A percentile compares a stretch with the other conserved stretches of the same genome.
These are phyloP conservation scores for Panaeolus papilionaceus DNA, from an alignment of 768 basidiomycete genomes.

Conservation along the genomic window DNA sequence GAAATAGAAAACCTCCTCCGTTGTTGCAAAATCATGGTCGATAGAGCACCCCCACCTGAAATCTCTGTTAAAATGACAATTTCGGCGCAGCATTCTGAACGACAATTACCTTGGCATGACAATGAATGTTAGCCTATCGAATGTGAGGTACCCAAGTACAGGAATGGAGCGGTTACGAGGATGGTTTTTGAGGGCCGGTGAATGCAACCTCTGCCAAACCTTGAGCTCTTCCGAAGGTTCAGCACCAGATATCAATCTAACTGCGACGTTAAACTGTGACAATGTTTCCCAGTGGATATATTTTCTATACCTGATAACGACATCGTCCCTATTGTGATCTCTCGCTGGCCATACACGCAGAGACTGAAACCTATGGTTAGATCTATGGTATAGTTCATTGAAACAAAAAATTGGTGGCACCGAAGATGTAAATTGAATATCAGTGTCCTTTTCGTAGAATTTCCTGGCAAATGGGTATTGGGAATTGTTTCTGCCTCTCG, in stretches of 20 bases:
- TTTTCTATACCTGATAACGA: conserved; percentile 20
- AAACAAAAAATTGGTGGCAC: not conserved
- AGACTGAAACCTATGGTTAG: not conserved
- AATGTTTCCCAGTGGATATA: not conserved
- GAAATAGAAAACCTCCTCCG: conserved; percentile 11
- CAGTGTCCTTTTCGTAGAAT: not conserved
- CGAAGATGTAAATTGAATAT: not conserved
- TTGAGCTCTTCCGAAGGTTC: conserved; percentile 22
- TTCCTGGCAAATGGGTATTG: conserved; percentile 18
- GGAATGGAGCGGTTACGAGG: conserved; percentile 29
- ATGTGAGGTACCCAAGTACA: conserved; percentile 24
- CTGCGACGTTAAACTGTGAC: not conserved
- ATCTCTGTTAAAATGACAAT: not conserved
- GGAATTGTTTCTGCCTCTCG: not conserved
- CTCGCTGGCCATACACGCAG: conserved; percentile 16
- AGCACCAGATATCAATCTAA: conserved; percentile 19
- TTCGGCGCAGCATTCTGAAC: not conserved
- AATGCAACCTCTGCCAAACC: conserved; percentile 24
- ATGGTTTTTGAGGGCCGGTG: conserved; percentile 20
- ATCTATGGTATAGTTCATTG: not conserved
- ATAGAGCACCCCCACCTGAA: conserved; percentile 18
- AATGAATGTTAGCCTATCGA: conserved; percentile 23
- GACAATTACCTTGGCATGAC: conserved; percentile 27
- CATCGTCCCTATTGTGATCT: conserved; percentile 17
- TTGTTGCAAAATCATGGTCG: conserved; percentile 7